These are phyloP conservation scores for Rhizoclosmatium sp. DNA, from an alignment of 192 early-diverging fungal species.

Conservation along the genomic window DNA sequence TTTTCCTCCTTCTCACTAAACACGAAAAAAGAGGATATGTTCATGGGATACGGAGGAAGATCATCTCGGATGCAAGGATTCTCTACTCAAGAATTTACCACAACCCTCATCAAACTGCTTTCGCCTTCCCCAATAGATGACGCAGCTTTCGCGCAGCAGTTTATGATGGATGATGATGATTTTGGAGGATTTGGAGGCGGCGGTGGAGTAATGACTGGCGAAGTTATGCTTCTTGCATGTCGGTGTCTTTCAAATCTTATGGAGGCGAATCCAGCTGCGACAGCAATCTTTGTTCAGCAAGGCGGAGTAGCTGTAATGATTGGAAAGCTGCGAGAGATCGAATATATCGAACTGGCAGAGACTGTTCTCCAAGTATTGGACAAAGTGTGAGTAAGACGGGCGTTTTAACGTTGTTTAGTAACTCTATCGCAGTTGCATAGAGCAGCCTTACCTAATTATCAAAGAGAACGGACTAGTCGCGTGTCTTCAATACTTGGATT, in stretches of 20 bases:
- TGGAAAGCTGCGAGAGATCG: conserved; percentile 80
- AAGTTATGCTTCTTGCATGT: conserved; percentile 87
- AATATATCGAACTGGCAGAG: conserved; percentile 94
- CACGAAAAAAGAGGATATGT: conserved; percentile 55
- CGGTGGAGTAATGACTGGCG: conserved; percentile 58
- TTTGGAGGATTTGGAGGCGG: conserved; percentile 39
- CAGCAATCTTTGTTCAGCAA: conserved; percentile 69
- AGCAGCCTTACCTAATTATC: conserved; percentile 73
- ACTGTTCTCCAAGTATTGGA: conserved; percentile 81
- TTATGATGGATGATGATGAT: conserved; percentile 48
- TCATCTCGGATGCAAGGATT: conserved; percentile 53
- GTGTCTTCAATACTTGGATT: conserved; percentile 85
- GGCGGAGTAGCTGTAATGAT: conserved; percentile 76
- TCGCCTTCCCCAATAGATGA: conserved; percentile 37
- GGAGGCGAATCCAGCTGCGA: conserved; percentile 81
- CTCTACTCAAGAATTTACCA: conserved; percentile 70
- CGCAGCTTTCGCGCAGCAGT: conserved; percentile 37
- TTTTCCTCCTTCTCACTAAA: neutral
- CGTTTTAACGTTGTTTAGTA: neutral
- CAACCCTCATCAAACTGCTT: conserved; percentile 71
- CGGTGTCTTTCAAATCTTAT: conserved; percentile 91
- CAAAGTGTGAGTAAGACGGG: conserved; percentile 63
- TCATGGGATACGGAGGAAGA: conserved; percentile 47
- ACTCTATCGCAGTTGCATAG: conserved; percentile 39
- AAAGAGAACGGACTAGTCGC: conserved; percentile 78